A percentile compares a stretch with the other conserved stretches of the same genome.
phyloP scores from a whole-genome alignment of 768 basidiomycete genomes.

The Amanita phalloides region DNA sequence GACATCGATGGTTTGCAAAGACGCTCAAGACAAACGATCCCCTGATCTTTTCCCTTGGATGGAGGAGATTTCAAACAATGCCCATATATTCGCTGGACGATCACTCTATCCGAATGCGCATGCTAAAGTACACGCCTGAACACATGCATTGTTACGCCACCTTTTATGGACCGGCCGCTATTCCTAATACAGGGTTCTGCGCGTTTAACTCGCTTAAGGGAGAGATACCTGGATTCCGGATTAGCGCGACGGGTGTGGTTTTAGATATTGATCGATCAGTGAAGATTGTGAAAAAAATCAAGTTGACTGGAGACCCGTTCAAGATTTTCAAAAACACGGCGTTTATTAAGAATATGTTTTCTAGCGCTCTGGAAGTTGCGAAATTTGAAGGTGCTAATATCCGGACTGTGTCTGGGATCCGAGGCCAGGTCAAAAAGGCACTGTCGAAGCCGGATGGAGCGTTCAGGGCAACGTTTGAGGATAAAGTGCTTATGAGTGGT shows the following conservation, averaged over 20 bases:
- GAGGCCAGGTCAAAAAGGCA: conserved; percentile 96
- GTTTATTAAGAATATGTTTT: conserved; percentile 98
- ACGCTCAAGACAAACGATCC: conserved; percentile 98
- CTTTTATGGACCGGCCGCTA: conserved; percentile 87
- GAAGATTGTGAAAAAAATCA: conserved; percentile 97
- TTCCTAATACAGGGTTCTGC: conserved; percentile 95
- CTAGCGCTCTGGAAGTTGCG: conserved; percentile 83
- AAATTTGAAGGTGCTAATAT: conserved; percentile 99
- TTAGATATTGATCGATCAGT: conserved; percentile 86
- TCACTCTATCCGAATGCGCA: conserved; percentile 95
- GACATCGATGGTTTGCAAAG: conserved; percentile 87
- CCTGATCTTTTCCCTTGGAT: conserved; percentile 92
- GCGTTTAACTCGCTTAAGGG: conserved; percentile 80
- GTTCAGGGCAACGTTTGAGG: conserved; percentile 96
- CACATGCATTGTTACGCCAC: conserved; percentile 99
- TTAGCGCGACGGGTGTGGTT: conserved; percentile 91
- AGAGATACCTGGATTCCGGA: conserved; percentile 68
- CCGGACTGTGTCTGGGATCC: conserved; percentile 87
- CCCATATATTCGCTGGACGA: conserved; percentile 97
- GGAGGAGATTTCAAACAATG: conserved; percentile 91
- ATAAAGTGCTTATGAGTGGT: conserved; percentile 96
- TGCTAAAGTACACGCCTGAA: conserved; percentile 99
- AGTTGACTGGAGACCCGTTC: conserved; percentile 89
- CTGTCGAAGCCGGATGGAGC: conserved; percentile 91
- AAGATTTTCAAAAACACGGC: conserved; percentile 99